Base-by-base conservation (phyloP, 805 yeast genomes). In the Candida lessepsii region DNA sequence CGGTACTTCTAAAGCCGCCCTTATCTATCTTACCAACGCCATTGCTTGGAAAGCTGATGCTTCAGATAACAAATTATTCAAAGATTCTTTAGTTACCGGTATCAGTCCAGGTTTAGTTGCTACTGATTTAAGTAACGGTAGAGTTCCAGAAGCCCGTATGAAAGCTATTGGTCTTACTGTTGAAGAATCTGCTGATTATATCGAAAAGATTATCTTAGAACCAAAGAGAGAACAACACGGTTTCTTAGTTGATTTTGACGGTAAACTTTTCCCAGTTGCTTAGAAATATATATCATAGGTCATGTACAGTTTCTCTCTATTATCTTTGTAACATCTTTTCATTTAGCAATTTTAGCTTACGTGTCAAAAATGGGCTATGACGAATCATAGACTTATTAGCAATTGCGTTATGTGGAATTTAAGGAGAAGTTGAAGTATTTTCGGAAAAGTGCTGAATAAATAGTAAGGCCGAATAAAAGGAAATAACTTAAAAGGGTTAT, bases 1-100 rank as follows among this genome's bases (percentile, higher is more conserved):
- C 42, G 60, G 58, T 9, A 49, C 51, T 4, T 63, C 71, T 5
- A 67, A 68, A 41, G 63, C 67, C 2, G 66, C 65, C 0, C 34
- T 61, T 17, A 63, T 61, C 49, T 60, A 48, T 45, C 41, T 57
- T 15, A 37, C 28, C 17, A 25, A 19, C 7, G 28, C 34, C 2
- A 7, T 28, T 8, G 8, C 32, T 6, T 14, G 8, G n/a, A 7
- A 20, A 18, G 25, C 25, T 18, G 16, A 16, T 5, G 4, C n/a
- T 13, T 19, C 31, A 3, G 3, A 25, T 3, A 16, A 36, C 3
- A 14, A 20, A 6, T 20, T 35, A 16, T 35, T 26, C n/a, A 16
- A 29, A 10, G 23, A 19, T 16, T n/a, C 39, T 6, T 16, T 21
- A 11, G 21, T 40, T 18, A 13, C 9, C 5, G 10, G 24, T 19